Evolutionary conservation across 805 yeast species (phyloP).

Genomic region (Candida multigemmis): DNA sequence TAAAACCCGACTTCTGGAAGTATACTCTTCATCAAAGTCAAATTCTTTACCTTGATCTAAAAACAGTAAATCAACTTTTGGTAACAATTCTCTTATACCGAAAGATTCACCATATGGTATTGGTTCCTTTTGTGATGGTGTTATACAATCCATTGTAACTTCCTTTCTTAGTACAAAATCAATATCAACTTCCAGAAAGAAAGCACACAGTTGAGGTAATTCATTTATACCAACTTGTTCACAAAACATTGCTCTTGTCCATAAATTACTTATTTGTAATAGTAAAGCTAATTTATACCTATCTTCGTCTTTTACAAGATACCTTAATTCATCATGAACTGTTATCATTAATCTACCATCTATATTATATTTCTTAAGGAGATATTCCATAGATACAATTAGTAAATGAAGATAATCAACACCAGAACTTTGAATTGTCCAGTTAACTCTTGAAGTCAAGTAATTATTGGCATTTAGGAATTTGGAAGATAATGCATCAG

Average conservation of each 20-base stretch:
- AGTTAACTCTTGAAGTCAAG: conserved; percentile 85
- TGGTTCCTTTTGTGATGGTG: conserved; percentile 72
- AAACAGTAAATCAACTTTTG: too few relatives aligned
- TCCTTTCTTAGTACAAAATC: conserved; percentile 87
- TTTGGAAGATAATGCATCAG: conserved; percentile 63
- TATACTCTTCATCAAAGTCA: too few relatives aligned
- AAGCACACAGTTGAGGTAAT: conserved; percentile 91
- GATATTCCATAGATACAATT: conserved; percentile 79
- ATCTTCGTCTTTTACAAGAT: conserved; percentile 65
- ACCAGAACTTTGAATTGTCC: conserved; percentile 98
- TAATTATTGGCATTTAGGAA: conserved; percentile 60
- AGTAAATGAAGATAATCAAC: conserved; percentile 89
- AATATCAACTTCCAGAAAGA: conserved; percentile 88
- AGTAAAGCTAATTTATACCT: conserved; percentile 71
- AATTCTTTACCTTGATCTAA: too few relatives aligned
- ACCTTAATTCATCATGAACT: conserved; percentile 93
- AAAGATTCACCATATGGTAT: conserved; percentile 76
- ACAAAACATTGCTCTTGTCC: conserved; percentile 96
- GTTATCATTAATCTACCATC: conserved; percentile 77
- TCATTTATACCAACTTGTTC: conserved; percentile 85
- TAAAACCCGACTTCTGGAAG: too few relatives aligned
- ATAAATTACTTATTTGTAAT: conserved; percentile 79
- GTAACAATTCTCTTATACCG: too few relatives aligned
- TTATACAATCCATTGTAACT: conserved; percentile 82
- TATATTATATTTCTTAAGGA: conserved; percentile 52